A percentile compares a stretch with the other conserved stretches of the same genome.
Evolutionary conservation across 345 rosid genomes (phyloP).

Genomic region (Moricandia moricandioides): DNA sequence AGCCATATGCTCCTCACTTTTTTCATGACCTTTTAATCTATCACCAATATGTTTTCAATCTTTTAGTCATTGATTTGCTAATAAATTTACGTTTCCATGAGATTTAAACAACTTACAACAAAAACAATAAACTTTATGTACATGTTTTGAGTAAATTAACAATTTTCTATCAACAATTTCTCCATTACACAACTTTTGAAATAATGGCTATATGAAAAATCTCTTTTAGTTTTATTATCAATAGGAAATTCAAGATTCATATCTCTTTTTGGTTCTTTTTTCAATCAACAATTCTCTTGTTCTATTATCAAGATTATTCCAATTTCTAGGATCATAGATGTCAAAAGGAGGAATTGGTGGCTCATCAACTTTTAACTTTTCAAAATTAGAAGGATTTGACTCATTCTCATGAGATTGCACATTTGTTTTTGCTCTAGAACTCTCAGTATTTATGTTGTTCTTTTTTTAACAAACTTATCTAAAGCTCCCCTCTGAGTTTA

Average conservation of each 20-base stretch:
- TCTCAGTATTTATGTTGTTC: not conserved
- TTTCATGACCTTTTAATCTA: not conserved
- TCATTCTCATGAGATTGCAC: not conserved
- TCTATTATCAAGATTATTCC: slow-evolving; percentile 1
- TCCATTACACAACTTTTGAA: slow-evolving; percentile 1
- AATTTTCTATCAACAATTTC: not conserved
- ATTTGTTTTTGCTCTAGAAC: not conserved
- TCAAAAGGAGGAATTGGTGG: not conserved
- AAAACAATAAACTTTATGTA: not conserved
- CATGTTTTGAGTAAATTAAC: not conserved
- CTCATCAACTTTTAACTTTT: not conserved
- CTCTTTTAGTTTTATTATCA: not conserved
- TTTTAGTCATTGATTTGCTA: not conserved
- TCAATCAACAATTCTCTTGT: not conserved
- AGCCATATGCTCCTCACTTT: no score
- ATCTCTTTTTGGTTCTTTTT: not conserved
- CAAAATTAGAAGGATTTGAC: not conserved
- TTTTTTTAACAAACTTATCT: not conserved
- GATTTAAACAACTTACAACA: not conserved
- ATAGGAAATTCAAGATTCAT: not conserved
- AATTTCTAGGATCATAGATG: not conserved
- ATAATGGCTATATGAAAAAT: slow-evolving; percentile 11
- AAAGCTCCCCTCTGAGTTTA: not conserved
- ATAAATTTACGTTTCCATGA: not conserved
- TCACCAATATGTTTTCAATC: not conserved